phyloP scores from a whole-genome alignment of 2,329 filamentous ascomycete genomes.

The Fusarium anguioides region DNA sequence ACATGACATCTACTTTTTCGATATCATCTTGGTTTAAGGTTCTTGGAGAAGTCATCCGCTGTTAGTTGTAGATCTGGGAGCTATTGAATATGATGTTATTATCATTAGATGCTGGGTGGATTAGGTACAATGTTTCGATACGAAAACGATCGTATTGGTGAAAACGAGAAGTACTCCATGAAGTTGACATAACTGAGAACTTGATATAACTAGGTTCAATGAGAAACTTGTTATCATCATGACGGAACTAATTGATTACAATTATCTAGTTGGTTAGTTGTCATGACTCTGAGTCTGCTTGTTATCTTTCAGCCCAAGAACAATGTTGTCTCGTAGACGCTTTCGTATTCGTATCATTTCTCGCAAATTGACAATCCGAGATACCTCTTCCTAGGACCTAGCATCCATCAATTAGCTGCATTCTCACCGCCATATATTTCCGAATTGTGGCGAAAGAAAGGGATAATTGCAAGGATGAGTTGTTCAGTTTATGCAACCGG shows the following conservation, averaged over 20 bases:
- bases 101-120: neutral
- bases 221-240: neutral
- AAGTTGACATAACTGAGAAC: neutral
- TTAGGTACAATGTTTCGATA: neutral
- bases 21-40: neutral
- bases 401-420: conserved; percentile 22
- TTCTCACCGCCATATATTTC: conserved; percentile 36
- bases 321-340: conserved; percentile 36
- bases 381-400: conserved; percentile 14
- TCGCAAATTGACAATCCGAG: conserved; percentile 32
- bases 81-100: neutral
- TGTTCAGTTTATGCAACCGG: neutral
- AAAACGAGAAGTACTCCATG: neutral
- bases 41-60: neutral
- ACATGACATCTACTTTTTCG: neutral
- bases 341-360: conserved; percentile 49
- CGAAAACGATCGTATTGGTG: conserved; percentile 2
- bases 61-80: neutral
- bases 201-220: neutral
- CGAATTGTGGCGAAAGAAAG: conserved; percentile 6
- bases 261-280: neutral
- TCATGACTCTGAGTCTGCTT: neutral
- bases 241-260: neutral
- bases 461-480: conserved; percentile 9
- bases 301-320: neutral